Conservation (phyloP, 1,284 basidiomycete species). For the Hemileia vastatrix region DNA sequence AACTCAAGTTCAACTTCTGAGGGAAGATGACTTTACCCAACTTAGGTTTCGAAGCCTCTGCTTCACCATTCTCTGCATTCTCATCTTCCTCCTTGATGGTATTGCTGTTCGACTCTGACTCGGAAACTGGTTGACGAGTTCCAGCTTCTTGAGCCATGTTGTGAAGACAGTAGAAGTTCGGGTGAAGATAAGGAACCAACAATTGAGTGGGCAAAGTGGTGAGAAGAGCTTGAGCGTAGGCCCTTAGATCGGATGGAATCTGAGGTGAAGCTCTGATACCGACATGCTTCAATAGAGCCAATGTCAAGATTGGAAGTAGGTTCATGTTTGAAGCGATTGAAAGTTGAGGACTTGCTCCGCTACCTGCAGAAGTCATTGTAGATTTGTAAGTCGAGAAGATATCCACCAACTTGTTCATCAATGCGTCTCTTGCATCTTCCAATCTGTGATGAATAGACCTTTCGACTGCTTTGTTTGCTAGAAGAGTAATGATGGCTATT, state of each 20-base stretch:
- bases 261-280: constrained; percentile 37
- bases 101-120: too few relatives aligned
- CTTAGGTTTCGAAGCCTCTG: neutral
- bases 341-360: constrained; percentile 38
- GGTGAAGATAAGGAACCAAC: constrained; percentile 38
- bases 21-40: constrained; percentile 31
- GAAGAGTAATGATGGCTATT: constrained; percentile 37
- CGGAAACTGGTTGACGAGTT: constrained; percentile 15
- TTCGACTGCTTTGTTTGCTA: constrained; percentile 44
- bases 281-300: constrained; percentile 40
- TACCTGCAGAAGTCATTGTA: constrained; percentile 42
- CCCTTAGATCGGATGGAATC: constrained; percentile 40
- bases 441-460: constrained; percentile 36
- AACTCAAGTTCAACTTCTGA: constrained; percentile 38
- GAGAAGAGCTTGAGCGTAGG: constrained; percentile 41
- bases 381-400: constrained; percentile 41
- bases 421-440: constrained; percentile 40
- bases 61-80: neutral
- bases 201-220: constrained; percentile 42
- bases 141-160: constrained; percentile 42
- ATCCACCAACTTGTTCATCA: constrained; percentile 42
- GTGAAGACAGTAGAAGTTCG: constrained; percentile 42
- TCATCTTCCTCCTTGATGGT: neutral
- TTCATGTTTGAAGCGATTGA: constrained; percentile 38
- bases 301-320: constrained; percentile 38